These are phyloP conservation scores for Colletotrichum scovillei DNA, from an alignment of 2,329 filamentous ascomycete genomes.

Conservation along the genomic window DNA sequence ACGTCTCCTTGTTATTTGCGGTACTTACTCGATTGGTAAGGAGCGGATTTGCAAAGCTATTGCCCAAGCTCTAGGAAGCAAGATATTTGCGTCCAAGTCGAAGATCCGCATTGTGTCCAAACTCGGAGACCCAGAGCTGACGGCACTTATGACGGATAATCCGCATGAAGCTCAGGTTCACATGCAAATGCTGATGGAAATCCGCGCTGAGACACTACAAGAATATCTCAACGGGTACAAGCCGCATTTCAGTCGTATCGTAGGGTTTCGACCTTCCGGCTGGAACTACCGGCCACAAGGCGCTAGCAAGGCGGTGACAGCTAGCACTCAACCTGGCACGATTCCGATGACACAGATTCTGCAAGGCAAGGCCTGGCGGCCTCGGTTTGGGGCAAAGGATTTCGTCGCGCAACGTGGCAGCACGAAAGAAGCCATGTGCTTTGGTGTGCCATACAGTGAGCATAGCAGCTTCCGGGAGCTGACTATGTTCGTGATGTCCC, in stretches of 20 bases:
- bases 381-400: slow-evolving; percentile 76
- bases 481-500: slow-evolving; percentile 89
- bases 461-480: slow-evolving; percentile 95
- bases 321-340: slow-evolving; percentile 60
- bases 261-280: slow-evolving; percentile 91
- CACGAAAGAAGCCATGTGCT: slow-evolving; percentile 84
- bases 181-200: slow-evolving; percentile 96
- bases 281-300: slow-evolving; percentile 89
- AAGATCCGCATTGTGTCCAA: slow-evolving; percentile 89
- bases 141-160: slow-evolving; percentile 80
- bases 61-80: slow-evolving; percentile 83
- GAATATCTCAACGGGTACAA: slow-evolving; percentile 87
- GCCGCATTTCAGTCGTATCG: slow-evolving; percentile 84
- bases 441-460: slow-evolving; percentile 95
- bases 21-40: slow-evolving; percentile 98
- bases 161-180: slow-evolving; percentile 92
- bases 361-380: slow-evolving; percentile 77
- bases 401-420: slow-evolving; percentile 86
- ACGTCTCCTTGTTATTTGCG: slow-evolving; percentile 89
- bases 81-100: slow-evolving; percentile 86
- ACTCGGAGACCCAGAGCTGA: slow-evolving; percentile 86
- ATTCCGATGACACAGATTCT: slow-evolving; percentile 63
- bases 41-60: slow-evolving; percentile 96
- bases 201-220: slow-evolving; percentile 88
- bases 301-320: slow-evolving; percentile 60